Base-by-base conservation (phyloP, 1,139 yeast species). In the Diutina scorzettiae region DNA sequence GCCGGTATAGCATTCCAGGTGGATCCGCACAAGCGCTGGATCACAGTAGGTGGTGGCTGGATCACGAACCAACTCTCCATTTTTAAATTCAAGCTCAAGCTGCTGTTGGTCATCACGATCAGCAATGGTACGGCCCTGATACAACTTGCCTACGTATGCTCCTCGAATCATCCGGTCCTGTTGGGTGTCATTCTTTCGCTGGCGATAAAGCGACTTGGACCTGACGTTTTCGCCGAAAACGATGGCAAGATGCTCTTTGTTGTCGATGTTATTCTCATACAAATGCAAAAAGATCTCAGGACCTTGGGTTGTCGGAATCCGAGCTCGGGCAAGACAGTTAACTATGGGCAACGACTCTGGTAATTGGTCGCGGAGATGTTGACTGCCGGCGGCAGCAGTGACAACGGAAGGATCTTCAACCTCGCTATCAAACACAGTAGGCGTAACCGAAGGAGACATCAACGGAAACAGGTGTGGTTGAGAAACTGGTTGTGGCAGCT, bases 1-100 rank as follows among this genome's bases (percentile, higher is more conserved):
- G 6, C 98, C 98, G 0, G 99, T 93, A 63, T 91, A 93, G 60
- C 98, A 93, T 58, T 93, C 99, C 5, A 95, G 84, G 57, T 93
- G 99, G 50, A 93, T 87, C 48, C 98, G 73, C 12, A 66, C 71
- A 43, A 67, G 50, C 8, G 49, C 81, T 54, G 48, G 84, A 66
- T 40, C 63, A 51, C 48, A 43, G 48, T 50, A 60, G 8, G 70
- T 59, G 6, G 71, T 62, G 5, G 44, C 48, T 12, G 57, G 49
- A 19, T 69, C 69, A 28, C 67, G 53, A 28, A 77, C 57, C 43
- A 80, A 58, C 14, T 74, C 64, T 0, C 87, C 89, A 0, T 51
- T 55, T 49, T 71, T 73, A 51, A 81, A 81, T 19, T 61, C 49
- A 43, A 79, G 56, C 43, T 62, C 58, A 44, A 62, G 50, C 41